phyloP scores from a whole-genome alignment of 352 stramenopile genomes.

The Phytopythium litorale region DNA sequence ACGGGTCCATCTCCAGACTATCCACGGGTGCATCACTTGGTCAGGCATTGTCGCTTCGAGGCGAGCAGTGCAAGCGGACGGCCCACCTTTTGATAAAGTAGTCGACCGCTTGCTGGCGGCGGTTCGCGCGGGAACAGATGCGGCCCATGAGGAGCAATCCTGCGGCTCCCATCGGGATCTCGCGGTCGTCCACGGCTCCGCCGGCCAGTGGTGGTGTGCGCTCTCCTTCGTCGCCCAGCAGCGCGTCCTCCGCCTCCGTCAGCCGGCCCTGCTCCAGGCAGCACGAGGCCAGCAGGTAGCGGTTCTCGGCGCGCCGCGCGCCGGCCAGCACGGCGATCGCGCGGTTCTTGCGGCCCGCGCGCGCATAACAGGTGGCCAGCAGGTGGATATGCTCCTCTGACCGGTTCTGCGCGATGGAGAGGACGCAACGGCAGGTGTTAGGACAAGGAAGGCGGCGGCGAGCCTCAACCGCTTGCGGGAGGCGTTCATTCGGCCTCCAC shows the following conservation, averaged over 20 bases:
- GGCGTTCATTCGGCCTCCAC: neutral
- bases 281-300: constrained; percentile 63
- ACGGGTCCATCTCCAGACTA: constrained; percentile 88
- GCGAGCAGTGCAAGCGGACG: neutral
- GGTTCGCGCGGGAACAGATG: constrained; percentile 87
- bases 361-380: constrained; percentile 67
- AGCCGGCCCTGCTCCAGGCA: constrained; percentile 70
- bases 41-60: neutral
- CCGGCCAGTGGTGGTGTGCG: constrained; percentile 10
- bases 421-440: constrained; percentile 9
- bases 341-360: constrained; percentile 41
- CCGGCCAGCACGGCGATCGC: constrained; percentile 55
- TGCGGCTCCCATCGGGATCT: constrained; percentile 83
- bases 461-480: constrained; percentile 7
- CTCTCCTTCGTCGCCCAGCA: constrained; percentile 54
- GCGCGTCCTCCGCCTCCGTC: constrained; percentile 88
- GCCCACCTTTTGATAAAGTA: constrained; percentile 88
- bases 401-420: constrained; percentile 27
- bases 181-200: constrained; percentile 24
- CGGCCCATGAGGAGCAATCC: constrained; percentile 91
- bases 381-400: constrained; percentile 52
- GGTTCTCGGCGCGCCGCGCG: constrained; percentile 41
- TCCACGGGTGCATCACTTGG: neutral
- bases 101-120: constrained; percentile 85
- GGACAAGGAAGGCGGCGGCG: neutral